phyloP scores from a whole-genome alignment of 2,329 filamentous ascomycete genomes.

The Hypomyces perniciosus region DNA sequence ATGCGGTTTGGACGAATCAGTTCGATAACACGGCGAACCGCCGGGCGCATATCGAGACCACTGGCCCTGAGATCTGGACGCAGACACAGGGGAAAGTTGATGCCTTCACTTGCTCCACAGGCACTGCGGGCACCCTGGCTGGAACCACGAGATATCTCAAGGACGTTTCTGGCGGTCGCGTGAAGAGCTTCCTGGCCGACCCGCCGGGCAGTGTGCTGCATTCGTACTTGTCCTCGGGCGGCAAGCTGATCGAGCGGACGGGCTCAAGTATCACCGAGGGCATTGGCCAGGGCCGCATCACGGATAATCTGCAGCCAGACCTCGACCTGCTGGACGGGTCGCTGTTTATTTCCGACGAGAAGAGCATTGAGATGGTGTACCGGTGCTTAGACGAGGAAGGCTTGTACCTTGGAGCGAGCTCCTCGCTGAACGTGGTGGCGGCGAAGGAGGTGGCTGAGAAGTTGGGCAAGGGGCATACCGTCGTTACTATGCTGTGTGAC shows the following conservation, averaged over 20 bases:
- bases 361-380: slow-evolving; percentile 97
- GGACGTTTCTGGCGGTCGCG: slow-evolving; percentile 67
- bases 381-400: slow-evolving; percentile 93
- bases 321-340: slow-evolving; percentile 79
- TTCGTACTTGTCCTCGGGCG: slow-evolving; percentile 82
- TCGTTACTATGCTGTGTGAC: slow-evolving; percentile 91
- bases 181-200: slow-evolving; percentile 87
- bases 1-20: slow-evolving; percentile 98
- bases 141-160: slow-evolving; percentile 87
- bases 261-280: slow-evolving; percentile 95
- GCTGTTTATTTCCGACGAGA: slow-evolving; percentile 79
- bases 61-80: slow-evolving; percentile 93
- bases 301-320: slow-evolving; percentile 87
- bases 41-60: slow-evolving; percentile 91
- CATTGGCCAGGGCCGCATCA: slow-evolving; percentile 92
- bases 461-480: slow-evolving; percentile 79
- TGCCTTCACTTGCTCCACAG: slow-evolving; percentile 92
- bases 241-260: slow-evolving; percentile 70
- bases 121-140: slow-evolving; percentile 86
- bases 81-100: slow-evolving; percentile 83
- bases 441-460: slow-evolving; percentile 91
- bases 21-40: slow-evolving; percentile 97
- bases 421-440: slow-evolving; percentile 88
- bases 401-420: slow-evolving; percentile 89
- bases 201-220: slow-evolving; percentile 91